Evolutionary conservation across 352 stramenopile species (phyloP).

Genomic region (Paralagenidium karlingii): DNA sequence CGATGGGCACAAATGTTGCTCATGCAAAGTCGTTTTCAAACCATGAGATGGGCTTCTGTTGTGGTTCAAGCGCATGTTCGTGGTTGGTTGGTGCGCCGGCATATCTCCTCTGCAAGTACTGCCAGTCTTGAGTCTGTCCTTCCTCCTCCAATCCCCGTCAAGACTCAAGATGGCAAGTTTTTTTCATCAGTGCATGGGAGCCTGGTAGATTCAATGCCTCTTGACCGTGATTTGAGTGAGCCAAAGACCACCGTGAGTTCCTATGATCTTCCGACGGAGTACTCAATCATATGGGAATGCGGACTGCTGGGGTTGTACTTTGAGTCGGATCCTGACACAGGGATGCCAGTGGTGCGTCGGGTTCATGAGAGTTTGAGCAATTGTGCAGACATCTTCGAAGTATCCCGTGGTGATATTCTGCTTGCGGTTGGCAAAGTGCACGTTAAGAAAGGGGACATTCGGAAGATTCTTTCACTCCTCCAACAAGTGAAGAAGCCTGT

Average conservation of each 20-base stretch:
- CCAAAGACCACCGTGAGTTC: no score
- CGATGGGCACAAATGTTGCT: no score
- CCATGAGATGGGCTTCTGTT: no score
- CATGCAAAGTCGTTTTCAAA: no score
- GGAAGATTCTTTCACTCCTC: conserved; percentile 56
- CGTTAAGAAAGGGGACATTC: conserved; percentile 73
- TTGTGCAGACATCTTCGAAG: conserved; percentile 76
- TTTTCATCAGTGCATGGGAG: no score
- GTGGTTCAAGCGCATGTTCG: conserved; percentile 71
- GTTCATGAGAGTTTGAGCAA: conserved; percentile 81
- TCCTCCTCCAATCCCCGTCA: no score
- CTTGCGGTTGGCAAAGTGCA: conserved; percentile 61
- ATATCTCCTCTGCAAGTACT: no score
- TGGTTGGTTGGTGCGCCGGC: conserved; percentile 65
- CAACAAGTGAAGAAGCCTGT: conserved; percentile 79
- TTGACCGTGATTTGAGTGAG: no score
- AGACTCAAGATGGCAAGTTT: no score
- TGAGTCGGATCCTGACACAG: conserved; percentile 61
- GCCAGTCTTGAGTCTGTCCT: no score
- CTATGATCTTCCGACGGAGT: conserved; percentile 71
- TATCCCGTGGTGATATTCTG: conserved; percentile 67
- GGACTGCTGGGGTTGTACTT: conserved; percentile 76
- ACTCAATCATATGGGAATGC: conserved; percentile 83
- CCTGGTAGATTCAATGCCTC: no score
- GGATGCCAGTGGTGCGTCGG: conserved; percentile 77